Percentiles rank a stretch among this genome's conserved stretches.
Conservation (phyloP, 257 asterid genomes). For the Coffea canephora region DNA sequence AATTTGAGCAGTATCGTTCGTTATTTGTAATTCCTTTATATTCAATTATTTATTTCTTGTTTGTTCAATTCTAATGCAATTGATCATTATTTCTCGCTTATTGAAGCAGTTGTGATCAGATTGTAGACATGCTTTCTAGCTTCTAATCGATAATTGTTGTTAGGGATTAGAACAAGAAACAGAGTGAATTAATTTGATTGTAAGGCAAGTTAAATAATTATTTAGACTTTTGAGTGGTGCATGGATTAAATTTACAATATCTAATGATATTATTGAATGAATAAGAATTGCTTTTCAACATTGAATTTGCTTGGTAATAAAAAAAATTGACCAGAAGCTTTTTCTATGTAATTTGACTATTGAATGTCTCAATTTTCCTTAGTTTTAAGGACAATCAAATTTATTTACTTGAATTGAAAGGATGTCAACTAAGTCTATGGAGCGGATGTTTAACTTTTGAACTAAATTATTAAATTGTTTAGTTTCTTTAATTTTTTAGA, state of each 20-base stretch:
- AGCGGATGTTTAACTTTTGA: neutral
- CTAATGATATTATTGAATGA: neutral
- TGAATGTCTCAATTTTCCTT: too few relatives aligned
- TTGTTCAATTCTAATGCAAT: neutral
- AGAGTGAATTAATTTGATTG: neutral
- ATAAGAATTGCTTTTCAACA: neutral
- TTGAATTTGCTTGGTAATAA: neutral
- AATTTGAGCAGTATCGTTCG: too few relatives aligned
- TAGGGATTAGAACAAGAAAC: neutral
- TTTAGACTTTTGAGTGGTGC: neutral
- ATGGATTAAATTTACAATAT: neutral
- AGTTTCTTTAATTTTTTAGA: neutral
- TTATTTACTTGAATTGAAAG: too few relatives aligned
- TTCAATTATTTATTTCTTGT: neutral
- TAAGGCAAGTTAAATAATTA: neutral
- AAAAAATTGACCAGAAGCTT: neutral
- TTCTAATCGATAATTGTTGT: neutral
- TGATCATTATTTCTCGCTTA: neutral
- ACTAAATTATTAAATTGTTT: too few relatives aligned
- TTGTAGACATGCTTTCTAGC: neutral
- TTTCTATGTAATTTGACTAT: neutral
- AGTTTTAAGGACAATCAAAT: too few relatives aligned
- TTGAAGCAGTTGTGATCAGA: neutral
- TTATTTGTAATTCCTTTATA: too few relatives aligned
- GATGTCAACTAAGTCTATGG: neutral